A percentile compares a stretch with the other conserved stretches of the same genome.
Conservation (phyloP, 2,329 filamentous ascomycete species). For the Beauveria australis region DNA sequence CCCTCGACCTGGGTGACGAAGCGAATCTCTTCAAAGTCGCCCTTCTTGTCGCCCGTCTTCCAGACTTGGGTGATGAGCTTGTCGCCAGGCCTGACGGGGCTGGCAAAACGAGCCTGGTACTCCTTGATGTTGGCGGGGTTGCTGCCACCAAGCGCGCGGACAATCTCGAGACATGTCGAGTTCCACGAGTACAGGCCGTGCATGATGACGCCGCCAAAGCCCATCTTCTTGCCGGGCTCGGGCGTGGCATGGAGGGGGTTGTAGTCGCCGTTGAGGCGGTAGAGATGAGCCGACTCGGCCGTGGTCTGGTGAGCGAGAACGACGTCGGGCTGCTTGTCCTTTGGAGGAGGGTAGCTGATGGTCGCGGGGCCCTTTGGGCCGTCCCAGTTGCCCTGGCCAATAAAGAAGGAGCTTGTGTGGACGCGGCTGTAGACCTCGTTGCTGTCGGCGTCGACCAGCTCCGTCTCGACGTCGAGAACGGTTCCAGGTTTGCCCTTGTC, state of each 20-base stretch:
- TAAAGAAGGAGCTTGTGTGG: slow-evolving; percentile 66
- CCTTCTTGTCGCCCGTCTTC: slow-evolving; percentile 59
- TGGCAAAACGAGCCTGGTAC: slow-evolving; percentile 83
- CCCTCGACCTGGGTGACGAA: slow-evolving; percentile 72
- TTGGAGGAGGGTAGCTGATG: slow-evolving; percentile 68
- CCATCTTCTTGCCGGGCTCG: slow-evolving; percentile 80
- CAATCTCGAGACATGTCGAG: slow-evolving; percentile 61
- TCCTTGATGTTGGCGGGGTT: slow-evolving; percentile 77
- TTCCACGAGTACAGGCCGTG: slow-evolving; percentile 90
- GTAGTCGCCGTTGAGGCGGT: slow-evolving; percentile 87
- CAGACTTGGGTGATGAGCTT: slow-evolving; percentile 76
- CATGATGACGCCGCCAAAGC: slow-evolving; percentile 81
- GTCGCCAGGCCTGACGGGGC: slow-evolving; percentile 75
- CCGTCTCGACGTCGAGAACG: slow-evolving; percentile 71
- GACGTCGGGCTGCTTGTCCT: slow-evolving; percentile 65
- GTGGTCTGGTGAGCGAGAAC: slow-evolving; percentile 64
- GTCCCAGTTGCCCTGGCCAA: slow-evolving; percentile 75
- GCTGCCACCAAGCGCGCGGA: slow-evolving; percentile 65
- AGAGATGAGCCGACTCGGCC: slow-evolving; percentile 64
- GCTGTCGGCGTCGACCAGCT: slow-evolving; percentile 61
- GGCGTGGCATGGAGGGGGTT: slow-evolving; percentile 87
- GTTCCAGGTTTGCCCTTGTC: slow-evolving; percentile 81
- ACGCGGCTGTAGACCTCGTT: slow-evolving; percentile 66
- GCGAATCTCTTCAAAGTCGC: slow-evolving; percentile 70
- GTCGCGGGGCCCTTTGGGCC: slow-evolving; percentile 83